Evolutionary conservation across 352 stramenopile genomes (phyloP), one percentile per base, ranked within the genome.

Genomic region (Pythium biforme): DNA sequence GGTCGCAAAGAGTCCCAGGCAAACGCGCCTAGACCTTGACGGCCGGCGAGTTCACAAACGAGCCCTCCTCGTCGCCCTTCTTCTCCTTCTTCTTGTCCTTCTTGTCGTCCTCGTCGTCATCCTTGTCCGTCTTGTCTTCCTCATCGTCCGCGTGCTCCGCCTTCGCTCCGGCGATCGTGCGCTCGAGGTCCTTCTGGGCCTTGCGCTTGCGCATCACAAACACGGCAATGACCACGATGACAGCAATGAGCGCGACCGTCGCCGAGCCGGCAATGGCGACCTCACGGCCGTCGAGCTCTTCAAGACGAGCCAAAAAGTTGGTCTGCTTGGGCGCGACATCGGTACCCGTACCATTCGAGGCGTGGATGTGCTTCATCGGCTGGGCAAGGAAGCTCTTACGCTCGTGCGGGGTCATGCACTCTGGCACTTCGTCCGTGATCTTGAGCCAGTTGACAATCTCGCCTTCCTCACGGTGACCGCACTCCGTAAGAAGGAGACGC

Each of bases 381-480:
- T 95, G 86, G 0, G 78, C 68, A 11, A 95, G 69, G 77, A 90
- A 95, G 55, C 81, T 79, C 74, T 87, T 88, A 62, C 86, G 86
- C 71, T 92, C 77, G 8, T 60, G 49, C 0, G 83, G 83, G 10
- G 86, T 93, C 84, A 93, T 91, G 72, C 86, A 95, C 62, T 91
- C 75, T 15, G 86, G 85, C 62, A 92, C 79, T 40, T 93, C 78
- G 33, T 91, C 79, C 55, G 88, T 76, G 37, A 93, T 92, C 59
- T 81, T 86, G 45, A 95, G 65, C 86, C 86, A 95, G 77, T 95
- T 95, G 60, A 90, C 70, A 68, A 93, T 90, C 55, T 92, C 83
- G 27, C 86, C 83, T 25, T 86, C 81, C 59, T 93, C 86, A 76
- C 82, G 80, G 67, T 93, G 82, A 68, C 86, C 86, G 31, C 86